Base-by-base conservation (phyloP, 1,284 basidiomycete genomes). In the Ceraceosorus guamensis region DNA sequence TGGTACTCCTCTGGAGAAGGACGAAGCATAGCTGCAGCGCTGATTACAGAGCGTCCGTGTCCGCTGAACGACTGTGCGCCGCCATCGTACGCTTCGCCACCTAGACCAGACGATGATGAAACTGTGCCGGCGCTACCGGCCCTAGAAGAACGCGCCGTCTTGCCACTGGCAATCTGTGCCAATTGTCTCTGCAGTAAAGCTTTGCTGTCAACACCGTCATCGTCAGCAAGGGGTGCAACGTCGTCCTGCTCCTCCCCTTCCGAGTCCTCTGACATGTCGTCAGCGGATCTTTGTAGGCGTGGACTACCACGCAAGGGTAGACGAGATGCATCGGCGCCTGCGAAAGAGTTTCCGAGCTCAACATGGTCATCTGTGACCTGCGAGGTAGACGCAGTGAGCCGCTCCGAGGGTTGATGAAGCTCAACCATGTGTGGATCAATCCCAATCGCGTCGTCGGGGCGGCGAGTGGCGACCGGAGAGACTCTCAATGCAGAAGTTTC, bases 1-100 rank as follows among this genome's bases (percentile, higher is more conserved):
- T 89, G 87, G 80, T 96, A 96, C 68, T 93, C 91, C 68, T 96
- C 91, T 0, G 56, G 48, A 43, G 34, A 48, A 13, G 53, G 56
- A 31, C 31, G 51, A 52, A 67, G 68, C 46, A 41, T 41, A 2
- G 39, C 39, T 3, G 51, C 41, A 54, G 57, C 3, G 41, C 37
- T 33, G 2, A 46, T 10, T 2, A 16, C 6, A 3, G 5, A 24
- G 10, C 41, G 52, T 14, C 14, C 7, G 24, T 24, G 24, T 32
- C 51, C 37, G 18, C 16, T 46, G 31, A 32, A 7, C 14, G 41
- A 46, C 24, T 24, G 24, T 24, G 24, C 24, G 24, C 24, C 24
- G 31, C 41, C 33, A 34, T 46, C 43, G 30, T 18, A 30, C 8
- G 44, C 44, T 10, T 39, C 30, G 5, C n/a, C 43, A 24, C 24